Conservation (phyloP, 768 basidiomycete genomes). For the Leucocoprinus leucothites region DNA sequence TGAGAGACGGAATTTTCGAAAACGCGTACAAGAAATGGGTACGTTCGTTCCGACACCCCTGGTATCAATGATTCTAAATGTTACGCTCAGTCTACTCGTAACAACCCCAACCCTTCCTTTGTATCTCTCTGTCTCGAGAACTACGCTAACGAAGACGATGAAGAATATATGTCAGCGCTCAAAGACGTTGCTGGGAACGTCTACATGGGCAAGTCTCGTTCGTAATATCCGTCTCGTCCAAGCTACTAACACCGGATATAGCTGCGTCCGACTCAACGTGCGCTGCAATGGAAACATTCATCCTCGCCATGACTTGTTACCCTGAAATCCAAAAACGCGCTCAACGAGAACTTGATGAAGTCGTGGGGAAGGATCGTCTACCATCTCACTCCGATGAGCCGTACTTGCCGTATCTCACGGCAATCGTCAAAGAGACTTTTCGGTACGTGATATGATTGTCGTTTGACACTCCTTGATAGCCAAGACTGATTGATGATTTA, state of each 20-base stretch:
- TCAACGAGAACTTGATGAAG: constrained; percentile 27
- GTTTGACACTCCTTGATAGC: no score
- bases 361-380: constrained; percentile 20
- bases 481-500: no score
- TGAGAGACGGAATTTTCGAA: constrained; percentile 35
- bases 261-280: constrained; percentile 1
- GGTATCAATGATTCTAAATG: neutral
- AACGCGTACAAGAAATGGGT: constrained; percentile 12
- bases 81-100: neutral
- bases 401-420: constrained; percentile 22
- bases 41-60: neutral
- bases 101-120: constrained; percentile 13
- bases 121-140: constrained; percentile 15
- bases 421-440: constrained; percentile 23
- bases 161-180: constrained; percentile 11
- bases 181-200: constrained; percentile 37
- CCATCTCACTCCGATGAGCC: constrained; percentile 22
- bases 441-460: constrained; percentile 15
- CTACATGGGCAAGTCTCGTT: constrained; percentile 29
- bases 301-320: constrained; percentile 25
- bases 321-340: constrained; percentile 24
- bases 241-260: neutral
- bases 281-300: constrained; percentile 15
- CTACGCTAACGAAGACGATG: constrained; percentile 4
- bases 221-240: neutral